Percentiles rank a stretch among this genome's conserved stretches.
These are phyloP conservation scores for Emiliania huxleyi DNA, from an alignment of 78 protist species.

Conservation along the genomic window DNA sequence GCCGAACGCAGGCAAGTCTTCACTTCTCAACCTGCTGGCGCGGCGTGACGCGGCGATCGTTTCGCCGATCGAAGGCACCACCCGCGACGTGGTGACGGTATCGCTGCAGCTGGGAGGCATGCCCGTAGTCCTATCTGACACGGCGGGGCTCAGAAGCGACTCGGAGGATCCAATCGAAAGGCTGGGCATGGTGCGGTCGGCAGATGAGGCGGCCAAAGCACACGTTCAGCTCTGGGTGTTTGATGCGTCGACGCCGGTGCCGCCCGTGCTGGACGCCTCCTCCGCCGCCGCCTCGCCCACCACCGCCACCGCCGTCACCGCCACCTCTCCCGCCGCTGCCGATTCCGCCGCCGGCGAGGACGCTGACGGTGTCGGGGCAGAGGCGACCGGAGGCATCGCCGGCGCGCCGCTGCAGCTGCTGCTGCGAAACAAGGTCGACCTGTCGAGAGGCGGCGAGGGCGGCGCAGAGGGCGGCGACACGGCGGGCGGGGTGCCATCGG, in stretches of 20 bases:
- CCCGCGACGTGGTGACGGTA: conserved; percentile 86
- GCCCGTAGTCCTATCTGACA: conserved; percentile 81
- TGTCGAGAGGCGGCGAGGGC: not conserved
- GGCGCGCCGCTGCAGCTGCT: not conserved
- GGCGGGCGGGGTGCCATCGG: not conserved
- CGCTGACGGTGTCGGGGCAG: not conserved
- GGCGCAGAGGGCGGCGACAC: not conserved
- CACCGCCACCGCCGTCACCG: too few relatives aligned
- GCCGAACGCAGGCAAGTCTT: conserved; percentile 74
- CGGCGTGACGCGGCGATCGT: conserved; percentile 85
- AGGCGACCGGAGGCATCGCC: not conserved
- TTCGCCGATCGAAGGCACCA: conserved; percentile 84
- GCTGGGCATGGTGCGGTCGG: conserved; percentile 41
- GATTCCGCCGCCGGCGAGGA: too few relatives aligned
- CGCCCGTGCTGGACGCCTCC: not conserved
- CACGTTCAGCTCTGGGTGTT: not conserved
- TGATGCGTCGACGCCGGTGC: not conserved
- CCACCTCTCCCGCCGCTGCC: too few relatives aligned
- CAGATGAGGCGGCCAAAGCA: not conserved
- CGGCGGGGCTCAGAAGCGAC: conserved; percentile 76
- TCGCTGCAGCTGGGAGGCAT: conserved; percentile 75
- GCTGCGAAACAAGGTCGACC: conserved; percentile 28
- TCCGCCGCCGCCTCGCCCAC: not conserved
- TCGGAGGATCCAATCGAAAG: conserved; percentile 64
- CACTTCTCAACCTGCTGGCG: conserved; percentile 79